Evolutionary conservation across 208 protist species (phyloP), one percentile per base, ranked within the genome.

Genomic region (Trypanosoma platydactyli): DNA sequence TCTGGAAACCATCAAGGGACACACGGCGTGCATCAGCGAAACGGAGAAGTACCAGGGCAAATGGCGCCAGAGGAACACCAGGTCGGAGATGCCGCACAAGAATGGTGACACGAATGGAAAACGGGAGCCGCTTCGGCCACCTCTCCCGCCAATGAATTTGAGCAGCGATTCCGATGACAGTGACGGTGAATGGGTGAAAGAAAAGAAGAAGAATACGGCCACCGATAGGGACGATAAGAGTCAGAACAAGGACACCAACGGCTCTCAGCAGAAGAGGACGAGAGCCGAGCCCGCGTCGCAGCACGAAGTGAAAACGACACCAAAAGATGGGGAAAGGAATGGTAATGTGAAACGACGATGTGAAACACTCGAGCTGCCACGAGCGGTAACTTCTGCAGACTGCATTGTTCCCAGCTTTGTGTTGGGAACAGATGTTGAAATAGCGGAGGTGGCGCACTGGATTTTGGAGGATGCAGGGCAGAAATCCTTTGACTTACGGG

Each of bases 31-130:
- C 61, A 70, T 97, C 11, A 88, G 73, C 0, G 89, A 97, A 62
- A 79, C 79, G 11, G 74, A 95, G 45, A 94, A 95, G 76, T 95
- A 97, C 56, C 84, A 94, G 57, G 89, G 92, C 7, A 83, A 88
- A 67, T 94, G 81, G 83, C 77, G 77, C 46, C 64, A 80, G 57
- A 89, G 80, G 66, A 33, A 49, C 11, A 60, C 49, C 9, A 69
- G 24, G 40, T 62, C 52, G 57, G 67, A 58, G 51, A 38, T 5
- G 30, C 18, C 44, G 40, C 20, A 22, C 3, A 65, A 41, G 40
- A 65, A 69, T 41, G 49, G 40, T 40, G 24, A 53, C n/a, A 51
- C 29, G 7, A 38, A 18, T 22, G n/a, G 38, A 20, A 40, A 45
- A 18, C 33, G 30, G 25, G 24, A 48, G 30, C 42, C 46, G 20